Evolutionary conservation across 2,329 filamentous ascomycete species (phyloP), one percentile per base, ranked within the genome.

Genomic region (Juglanconis juglandina): DNA sequence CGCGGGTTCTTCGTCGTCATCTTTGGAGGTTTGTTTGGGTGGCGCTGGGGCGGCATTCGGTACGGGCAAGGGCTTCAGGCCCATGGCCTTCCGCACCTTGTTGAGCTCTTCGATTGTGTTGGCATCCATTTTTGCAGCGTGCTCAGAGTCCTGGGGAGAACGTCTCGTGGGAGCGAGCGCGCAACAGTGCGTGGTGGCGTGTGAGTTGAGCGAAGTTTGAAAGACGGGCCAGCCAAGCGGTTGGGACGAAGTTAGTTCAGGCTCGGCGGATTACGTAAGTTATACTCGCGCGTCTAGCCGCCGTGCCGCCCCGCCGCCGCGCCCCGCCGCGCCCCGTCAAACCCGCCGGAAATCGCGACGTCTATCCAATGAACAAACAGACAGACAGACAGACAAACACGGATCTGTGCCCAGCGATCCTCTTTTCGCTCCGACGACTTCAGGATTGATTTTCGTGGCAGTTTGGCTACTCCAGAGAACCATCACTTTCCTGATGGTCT

Each of bases 51-150:
- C 75, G 61, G 81, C 82, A 66, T 91, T 91, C 33, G 93, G 90
- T 10, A 96, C 90, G 32, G 92, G 91, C 69, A 98, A 79, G 33
- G 92, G 93, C 71, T 94, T 91, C 80, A 97, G 87, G 70, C 94
- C 94, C 78, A 97, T 86, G 53, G 92, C 91, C 68, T 88, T 82
- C 69, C 94, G 92, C 70, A 97, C 89, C 71, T 93, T 90, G 79
- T 98, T 98, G 66, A 91, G 92, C 81, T 97, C 92, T 75, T 96
- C 91, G 71, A 98, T 93, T 34, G 90, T 88, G 49, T 91, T 85
- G 68, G 87, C 80, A 73, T 88, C 85, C 79, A 86, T 86, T 50
- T 67, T 76, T 68, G 52, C 61, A 53, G 56, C 42, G 4, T 33
- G 44, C 3, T 14, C 52, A 17, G 53, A 30, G 34, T 14, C 9